These are phyloP conservation scores for Xenoacremonium recifei DNA, from an alignment of 2,329 filamentous ascomycete genomes.

Conservation along the genomic window DNA sequence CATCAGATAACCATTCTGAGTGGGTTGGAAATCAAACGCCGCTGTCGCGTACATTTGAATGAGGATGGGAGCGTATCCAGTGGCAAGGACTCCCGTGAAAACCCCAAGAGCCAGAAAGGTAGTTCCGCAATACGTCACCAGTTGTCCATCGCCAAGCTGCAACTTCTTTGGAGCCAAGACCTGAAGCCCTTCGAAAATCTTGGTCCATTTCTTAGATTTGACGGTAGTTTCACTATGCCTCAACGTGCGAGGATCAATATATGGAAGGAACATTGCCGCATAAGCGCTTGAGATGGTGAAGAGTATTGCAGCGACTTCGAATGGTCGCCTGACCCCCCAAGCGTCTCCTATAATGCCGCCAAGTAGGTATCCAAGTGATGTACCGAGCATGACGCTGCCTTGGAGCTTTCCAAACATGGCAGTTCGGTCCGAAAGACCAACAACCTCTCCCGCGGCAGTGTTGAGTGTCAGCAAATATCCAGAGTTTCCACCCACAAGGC, in stretches of 20 bases:
- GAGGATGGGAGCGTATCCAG: conserved; percentile 63
- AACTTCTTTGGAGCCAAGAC: conserved; percentile 60
- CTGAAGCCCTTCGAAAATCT: conserved; percentile 62
- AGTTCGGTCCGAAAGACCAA: conserved; percentile 58
- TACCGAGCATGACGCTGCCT: conserved; percentile 66
- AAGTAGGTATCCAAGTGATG: conserved; percentile 60
- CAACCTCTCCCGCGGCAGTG: conserved; percentile 65
- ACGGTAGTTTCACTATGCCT: conserved; percentile 28
- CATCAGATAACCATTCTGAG: conserved; percentile 56
- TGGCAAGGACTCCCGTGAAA: conserved; percentile 66
- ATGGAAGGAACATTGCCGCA: conserved; percentile 41
- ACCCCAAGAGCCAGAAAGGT: conserved; percentile 64
- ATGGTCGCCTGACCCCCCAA: conserved; percentile 63
- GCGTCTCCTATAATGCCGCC: conserved; percentile 64
- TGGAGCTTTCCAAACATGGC: conserved; percentile 64
- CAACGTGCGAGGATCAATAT: conserved; percentile 47
- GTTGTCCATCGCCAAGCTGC: conserved; percentile 46
- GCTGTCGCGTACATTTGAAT: conserved; percentile 60
- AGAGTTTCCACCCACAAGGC: conserved; percentile 64
- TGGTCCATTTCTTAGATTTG: conserved; percentile 33
- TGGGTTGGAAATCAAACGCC: conserved; percentile 53
- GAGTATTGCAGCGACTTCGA: conserved; percentile 59
- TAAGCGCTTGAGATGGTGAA: conserved; percentile 49
- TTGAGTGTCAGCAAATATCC: conserved; percentile 71
- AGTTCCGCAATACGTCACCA: conserved; percentile 58